These are phyloP conservation scores for Komagataella pseudopastoris DNA, from an alignment of 805 yeast species.

Conservation along the genomic window DNA sequence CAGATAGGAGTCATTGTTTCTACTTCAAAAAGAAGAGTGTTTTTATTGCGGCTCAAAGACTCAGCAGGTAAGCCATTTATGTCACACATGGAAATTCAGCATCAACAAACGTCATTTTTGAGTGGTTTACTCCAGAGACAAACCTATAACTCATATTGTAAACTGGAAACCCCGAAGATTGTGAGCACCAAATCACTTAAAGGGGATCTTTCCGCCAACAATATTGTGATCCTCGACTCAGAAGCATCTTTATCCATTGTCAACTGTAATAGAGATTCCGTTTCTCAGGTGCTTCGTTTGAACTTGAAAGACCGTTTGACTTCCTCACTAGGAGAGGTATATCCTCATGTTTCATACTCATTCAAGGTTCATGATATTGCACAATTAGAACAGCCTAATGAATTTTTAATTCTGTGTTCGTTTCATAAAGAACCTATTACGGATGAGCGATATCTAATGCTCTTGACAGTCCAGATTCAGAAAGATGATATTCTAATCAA, in stretches of 20 bases:
- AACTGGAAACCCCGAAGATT: slow-evolving; percentile 20
- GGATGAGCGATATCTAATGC: slow-evolving; percentile 24
- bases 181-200: slow-evolving; percentile 45
- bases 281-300: slow-evolving; percentile 15
- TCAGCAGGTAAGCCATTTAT: slow-evolving; percentile 45
- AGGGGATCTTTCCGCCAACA: slow-evolving; percentile 35
- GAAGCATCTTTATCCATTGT: slow-evolving; percentile 25
- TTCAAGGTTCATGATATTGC: slow-evolving; percentile 43
- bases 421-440: slow-evolving; percentile 18
- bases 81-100: slow-evolving; percentile 9
- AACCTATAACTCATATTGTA: slow-evolving; percentile 13
- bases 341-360: slow-evolving; percentile 36
- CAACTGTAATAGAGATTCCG: slow-evolving; percentile 16
- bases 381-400: slow-evolving; percentile 19
- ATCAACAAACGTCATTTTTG: slow-evolving; percentile 9
- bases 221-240: slow-evolving; percentile 29
- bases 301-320: slow-evolving; percentile 8
- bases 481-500: slow-evolving; percentile 36
- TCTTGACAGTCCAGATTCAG: slow-evolving; percentile 40
- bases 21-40: slow-evolving; percentile 56
- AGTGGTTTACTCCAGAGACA: slow-evolving; percentile 6
- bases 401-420: slow-evolving; percentile 35
- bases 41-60: slow-evolving; percentile 53
- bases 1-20: slow-evolving; percentile 66
- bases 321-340: slow-evolving; percentile 18